Evolutionary conservation across 2,329 filamentous ascomycete genomes (phyloP).

Genomic region (Lojkania enalia): DNA sequence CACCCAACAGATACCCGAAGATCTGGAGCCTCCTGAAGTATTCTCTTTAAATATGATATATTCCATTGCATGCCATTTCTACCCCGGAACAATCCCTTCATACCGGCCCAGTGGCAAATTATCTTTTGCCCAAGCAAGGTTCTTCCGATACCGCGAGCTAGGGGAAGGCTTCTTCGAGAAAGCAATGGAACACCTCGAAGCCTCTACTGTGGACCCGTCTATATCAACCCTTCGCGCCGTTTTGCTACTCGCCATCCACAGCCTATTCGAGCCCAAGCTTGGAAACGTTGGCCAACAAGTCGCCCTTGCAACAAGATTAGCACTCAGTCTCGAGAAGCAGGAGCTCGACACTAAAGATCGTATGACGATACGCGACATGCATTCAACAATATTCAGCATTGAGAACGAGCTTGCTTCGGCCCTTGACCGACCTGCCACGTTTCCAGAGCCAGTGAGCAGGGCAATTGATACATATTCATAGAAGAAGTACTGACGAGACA

Average conservation of each 20-base stretch:
- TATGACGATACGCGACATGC: constrained; percentile 34
- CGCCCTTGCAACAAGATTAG: constrained; percentile 40
- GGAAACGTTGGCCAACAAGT: constrained; percentile 44
- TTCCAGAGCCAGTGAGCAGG: constrained; percentile 40
- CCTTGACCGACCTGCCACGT: constrained; percentile 39
- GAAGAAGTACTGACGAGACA: constrained; percentile 11
- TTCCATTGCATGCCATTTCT: constrained; percentile 39
- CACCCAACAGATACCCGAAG: constrained; percentile 20
- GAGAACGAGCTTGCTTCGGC: constrained; percentile 43
- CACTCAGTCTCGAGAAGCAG: constrained; percentile 31
- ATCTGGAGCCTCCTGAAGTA: constrained; percentile 29
- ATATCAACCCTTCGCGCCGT: constrained; percentile 38
- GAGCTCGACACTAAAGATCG: constrained; percentile 27
- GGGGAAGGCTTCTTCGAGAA: constrained; percentile 31
- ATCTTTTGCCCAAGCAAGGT: constrained; percentile 34
- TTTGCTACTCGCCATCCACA: constrained; percentile 40
- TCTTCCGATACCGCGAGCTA: constrained; percentile 32
- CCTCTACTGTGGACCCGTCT: constrained; percentile 36
- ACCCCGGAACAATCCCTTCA: constrained; percentile 28
- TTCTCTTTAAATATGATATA: constrained; percentile 43
- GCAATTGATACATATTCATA: constrained; percentile 1
- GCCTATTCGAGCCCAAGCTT: constrained; percentile 39
- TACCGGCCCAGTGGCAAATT: constrained; percentile 31
- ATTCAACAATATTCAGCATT: constrained; percentile 40
- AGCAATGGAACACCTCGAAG: constrained; percentile 38